phyloP scores from a whole-genome alignment of 78 protist species.

The Dictyostelium capitatum region DNA sequence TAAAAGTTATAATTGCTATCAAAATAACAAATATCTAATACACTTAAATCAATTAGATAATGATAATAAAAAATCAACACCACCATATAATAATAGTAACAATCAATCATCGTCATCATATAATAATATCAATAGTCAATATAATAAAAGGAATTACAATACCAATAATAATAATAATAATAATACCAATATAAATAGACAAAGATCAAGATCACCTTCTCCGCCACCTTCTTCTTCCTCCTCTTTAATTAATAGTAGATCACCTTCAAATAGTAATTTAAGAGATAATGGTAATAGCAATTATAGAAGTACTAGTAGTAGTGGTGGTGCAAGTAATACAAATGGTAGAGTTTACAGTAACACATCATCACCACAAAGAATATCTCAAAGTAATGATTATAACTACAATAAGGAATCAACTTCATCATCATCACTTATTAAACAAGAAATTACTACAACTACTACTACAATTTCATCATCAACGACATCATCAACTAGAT shows the following conservation, averaged over 20 bases:
- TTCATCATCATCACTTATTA: not conserved
- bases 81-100: too few relatives aligned
- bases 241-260: not conserved
- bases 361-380: not conserved
- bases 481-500: not conserved
- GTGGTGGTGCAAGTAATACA: not conserved
- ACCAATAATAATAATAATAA: not conserved
- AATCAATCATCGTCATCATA: too few relatives aligned
- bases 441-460: not conserved
- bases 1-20: too few relatives aligned
- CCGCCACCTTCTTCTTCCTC: not conserved
- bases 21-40: too few relatives aligned
- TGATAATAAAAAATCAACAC: too few relatives aligned
- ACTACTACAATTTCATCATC: not conserved
- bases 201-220: slow-evolving; percentile 26
- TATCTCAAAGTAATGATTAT: not conserved
- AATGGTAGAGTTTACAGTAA: not conserved
- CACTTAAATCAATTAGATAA: too few relatives aligned
- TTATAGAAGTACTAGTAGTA: not conserved
- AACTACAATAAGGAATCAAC: not conserved
- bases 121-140: too few relatives aligned
- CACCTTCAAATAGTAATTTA: not conserved
- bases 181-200: not conserved
- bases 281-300: not conserved
- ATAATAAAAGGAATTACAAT: not conserved